phyloP scores from a whole-genome alignment of 176 grass and related monocot genomes.

The Cenchrus purpureus region DNA sequence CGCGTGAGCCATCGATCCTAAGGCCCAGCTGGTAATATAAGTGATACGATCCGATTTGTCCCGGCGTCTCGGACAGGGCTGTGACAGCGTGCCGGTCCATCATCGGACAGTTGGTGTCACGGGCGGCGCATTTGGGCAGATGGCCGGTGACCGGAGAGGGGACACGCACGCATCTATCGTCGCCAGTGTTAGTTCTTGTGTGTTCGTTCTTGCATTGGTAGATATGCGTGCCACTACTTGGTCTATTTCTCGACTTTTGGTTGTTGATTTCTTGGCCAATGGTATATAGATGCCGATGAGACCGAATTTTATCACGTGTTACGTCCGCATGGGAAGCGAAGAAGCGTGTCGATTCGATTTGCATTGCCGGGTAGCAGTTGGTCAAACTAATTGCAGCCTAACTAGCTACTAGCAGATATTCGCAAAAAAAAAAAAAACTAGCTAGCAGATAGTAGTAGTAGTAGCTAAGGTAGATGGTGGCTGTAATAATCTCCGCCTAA shows the following conservation, averaged over 20 bases:
- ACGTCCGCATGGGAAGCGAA: slow-evolving; percentile 25
- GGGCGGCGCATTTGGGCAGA: slow-evolving; percentile 5
- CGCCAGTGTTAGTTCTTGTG: slow-evolving; percentile 32
- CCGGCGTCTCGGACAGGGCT: slow-evolving; percentile 34
- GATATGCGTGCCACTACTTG: slow-evolving; percentile 2
- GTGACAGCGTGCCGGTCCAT: slow-evolving; percentile 42
- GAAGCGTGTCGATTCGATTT: neutral
- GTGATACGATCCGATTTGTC: slow-evolving; percentile 60
- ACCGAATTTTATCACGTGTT: slow-evolving; percentile 53
- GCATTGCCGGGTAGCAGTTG: neutral
- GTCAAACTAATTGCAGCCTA: slow-evolving; percentile 36
- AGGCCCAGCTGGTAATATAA: slow-evolving; percentile 3
- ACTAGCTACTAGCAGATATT: too few relatives aligned
- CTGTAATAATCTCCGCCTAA: slow-evolving; percentile 14
- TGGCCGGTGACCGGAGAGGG: slow-evolving; percentile 24
- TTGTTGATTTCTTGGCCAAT: neutral
- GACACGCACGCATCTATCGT: slow-evolving; percentile 22
- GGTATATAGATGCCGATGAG: neutral
- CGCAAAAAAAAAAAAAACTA: too few relatives aligned
- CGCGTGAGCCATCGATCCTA: neutral
- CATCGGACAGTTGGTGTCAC: slow-evolving; percentile 15
- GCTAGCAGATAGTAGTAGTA: too few relatives aligned
- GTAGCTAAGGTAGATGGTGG: slow-evolving; percentile 12
- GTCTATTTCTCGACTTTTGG: neutral
- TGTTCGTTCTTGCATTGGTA: neutral